These are phyloP conservation scores for Grigorovia jiainica DNA, from an alignment of 805 yeast genomes.

Conservation along the genomic window DNA sequence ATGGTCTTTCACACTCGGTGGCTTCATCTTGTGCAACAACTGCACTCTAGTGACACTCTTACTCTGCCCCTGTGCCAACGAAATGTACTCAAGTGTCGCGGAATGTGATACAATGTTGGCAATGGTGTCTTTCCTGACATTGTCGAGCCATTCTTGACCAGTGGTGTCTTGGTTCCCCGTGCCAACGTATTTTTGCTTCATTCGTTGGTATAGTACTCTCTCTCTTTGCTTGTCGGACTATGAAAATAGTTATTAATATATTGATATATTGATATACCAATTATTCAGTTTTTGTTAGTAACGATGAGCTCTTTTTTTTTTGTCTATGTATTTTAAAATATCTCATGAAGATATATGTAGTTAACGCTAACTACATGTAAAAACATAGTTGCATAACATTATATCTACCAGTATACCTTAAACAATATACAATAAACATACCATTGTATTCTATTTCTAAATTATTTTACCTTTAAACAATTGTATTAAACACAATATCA, in stretches of 20 bases:
- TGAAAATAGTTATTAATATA: neutral
- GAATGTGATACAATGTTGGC: constrained; percentile 23
- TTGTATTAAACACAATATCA: no score
- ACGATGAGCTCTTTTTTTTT: no score
- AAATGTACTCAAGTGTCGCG: constrained; percentile 22
- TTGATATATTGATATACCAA: neutral
- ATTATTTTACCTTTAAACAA: no score
- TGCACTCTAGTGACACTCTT: constrained; percentile 10
- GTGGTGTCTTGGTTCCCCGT: constrained; percentile 68
- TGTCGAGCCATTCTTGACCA: constrained; percentile 57
- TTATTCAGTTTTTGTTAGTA: neutral
- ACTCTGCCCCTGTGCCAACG: constrained; percentile 15
- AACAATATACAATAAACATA: no score
- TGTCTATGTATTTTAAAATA: no score
- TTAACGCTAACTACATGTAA: no score
- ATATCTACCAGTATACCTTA: no score
- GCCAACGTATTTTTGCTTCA: constrained; percentile 59
- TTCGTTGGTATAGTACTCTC: constrained; percentile 43
- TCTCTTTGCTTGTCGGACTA: constrained; percentile 62
- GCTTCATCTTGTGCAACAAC: constrained; percentile 22
- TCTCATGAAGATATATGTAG: no score
- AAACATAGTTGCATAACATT: no score
- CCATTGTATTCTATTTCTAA: no score
- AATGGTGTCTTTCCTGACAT: constrained; percentile 30
- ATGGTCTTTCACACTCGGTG: no score